phyloP scores from a whole-genome alignment of 1,139 yeast genomes.

The Zygosaccharomyces pseudobailii region DNA sequence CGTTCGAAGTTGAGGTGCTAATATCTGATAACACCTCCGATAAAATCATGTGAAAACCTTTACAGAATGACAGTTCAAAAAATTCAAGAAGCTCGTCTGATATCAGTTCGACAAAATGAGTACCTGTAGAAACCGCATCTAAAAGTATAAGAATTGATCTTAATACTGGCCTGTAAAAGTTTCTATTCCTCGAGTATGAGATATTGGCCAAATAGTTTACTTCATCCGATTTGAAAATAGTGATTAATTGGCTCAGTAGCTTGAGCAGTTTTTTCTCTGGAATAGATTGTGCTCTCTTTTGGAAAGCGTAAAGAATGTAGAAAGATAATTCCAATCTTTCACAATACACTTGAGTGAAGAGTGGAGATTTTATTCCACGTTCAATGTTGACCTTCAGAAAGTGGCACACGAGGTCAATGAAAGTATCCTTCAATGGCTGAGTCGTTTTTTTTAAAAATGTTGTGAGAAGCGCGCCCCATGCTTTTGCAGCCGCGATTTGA shows the following conservation, averaged over 20 bases:
- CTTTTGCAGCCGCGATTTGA: slow-evolving; percentile 63
- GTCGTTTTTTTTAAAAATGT: slow-evolving; percentile 45
- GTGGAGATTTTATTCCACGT: slow-evolving; percentile 48
- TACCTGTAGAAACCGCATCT: slow-evolving; percentile 41
- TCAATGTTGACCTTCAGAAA: slow-evolving; percentile 50
- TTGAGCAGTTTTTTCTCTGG: slow-evolving; percentile 23
- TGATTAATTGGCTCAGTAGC: slow-evolving; percentile 24
- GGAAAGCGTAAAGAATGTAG: slow-evolving; percentile 49
- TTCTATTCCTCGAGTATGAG: slow-evolving; percentile 36
- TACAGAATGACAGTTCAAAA: slow-evolving; percentile 55
- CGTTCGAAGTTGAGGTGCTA: slow-evolving; percentile 35
- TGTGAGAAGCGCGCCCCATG: slow-evolving; percentile 74
- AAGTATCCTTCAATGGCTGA: slow-evolving; percentile 35
- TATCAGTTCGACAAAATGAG: slow-evolving; percentile 43
- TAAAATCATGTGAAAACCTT: slow-evolving; percentile 52
- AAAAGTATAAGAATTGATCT: slow-evolving; percentile 52
- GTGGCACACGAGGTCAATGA: slow-evolving; percentile 44
- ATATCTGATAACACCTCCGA: slow-evolving; percentile 54
- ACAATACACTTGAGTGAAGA: slow-evolving; percentile 49
- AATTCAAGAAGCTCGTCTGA: slow-evolving; percentile 51
- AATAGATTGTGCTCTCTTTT: slow-evolving; percentile 31
- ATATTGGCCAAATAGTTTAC: slow-evolving; percentile 44
- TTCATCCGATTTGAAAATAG: slow-evolving; percentile 42
- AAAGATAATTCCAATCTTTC: slow-evolving; percentile 70
- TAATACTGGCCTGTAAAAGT: slow-evolving; percentile 55